Evolutionary conservation across 148 eudicot genomes (phyloP).

Genomic region (Linanthus parryae): DNA sequence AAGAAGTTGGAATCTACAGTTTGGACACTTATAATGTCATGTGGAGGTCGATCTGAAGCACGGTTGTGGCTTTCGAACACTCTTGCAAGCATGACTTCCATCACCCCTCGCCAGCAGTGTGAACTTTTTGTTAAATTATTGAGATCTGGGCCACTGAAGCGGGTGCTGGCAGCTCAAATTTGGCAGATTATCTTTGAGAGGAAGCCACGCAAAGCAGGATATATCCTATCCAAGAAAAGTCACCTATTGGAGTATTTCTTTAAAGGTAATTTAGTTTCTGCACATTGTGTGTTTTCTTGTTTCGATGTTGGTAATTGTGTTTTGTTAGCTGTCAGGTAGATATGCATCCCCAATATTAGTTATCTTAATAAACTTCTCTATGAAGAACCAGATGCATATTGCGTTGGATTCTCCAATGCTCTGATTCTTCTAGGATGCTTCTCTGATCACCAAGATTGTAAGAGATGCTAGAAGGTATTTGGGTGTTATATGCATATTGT

Average conservation of each 20-base stretch:
- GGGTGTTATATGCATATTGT: too few species aligned
- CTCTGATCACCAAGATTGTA: too few species aligned
- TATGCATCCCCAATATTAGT: neutral
- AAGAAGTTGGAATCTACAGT: conserved; percentile 44
- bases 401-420: neutral
- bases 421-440: too few species aligned
- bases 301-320: neutral
- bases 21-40: conserved; percentile 46
- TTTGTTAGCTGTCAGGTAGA: neutral
- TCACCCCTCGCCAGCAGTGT: conserved; percentile 31
- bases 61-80: conserved; percentile 88
- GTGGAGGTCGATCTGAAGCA: conserved; percentile 80
- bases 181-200: conserved; percentile 66
- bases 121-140: conserved; percentile 58
- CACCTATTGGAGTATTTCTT: conserved; percentile 65
- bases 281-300: neutral
- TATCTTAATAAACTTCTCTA: too few species aligned
- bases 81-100: conserved; percentile 47
- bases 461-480: neutral
- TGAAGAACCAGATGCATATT: neutral
- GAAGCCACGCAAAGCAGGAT: conserved; percentile 56
- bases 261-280: conserved; percentile 39
- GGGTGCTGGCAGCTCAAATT: conserved; percentile 53
- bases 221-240: conserved; percentile 62
- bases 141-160: conserved; percentile 47